phyloP scores from a whole-genome alignment of 1,284 basidiomycete genomes.

The Ceraceosorus guamensis region DNA sequence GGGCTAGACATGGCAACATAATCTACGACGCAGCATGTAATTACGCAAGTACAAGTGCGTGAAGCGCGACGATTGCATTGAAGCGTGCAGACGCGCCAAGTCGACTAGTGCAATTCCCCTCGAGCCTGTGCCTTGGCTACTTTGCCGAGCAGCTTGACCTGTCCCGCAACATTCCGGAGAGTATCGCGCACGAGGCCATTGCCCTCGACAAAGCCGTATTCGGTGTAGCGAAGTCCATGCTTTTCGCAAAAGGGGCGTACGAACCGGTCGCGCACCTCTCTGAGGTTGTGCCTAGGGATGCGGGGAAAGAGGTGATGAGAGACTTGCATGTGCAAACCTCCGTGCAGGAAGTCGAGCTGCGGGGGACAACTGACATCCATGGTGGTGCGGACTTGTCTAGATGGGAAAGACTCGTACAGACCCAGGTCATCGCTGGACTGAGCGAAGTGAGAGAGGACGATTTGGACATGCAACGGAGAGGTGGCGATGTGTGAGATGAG shows the following conservation, averaged over 20 bases:
- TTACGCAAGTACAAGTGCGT: too few species aligned
- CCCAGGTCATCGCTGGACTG: slow-evolving; percentile 90
- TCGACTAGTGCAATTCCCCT: slow-evolving; percentile 43
- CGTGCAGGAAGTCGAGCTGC: slow-evolving; percentile 80
- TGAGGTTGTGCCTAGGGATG: slow-evolving; percentile 85
- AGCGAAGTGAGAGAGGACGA: slow-evolving; percentile 94
- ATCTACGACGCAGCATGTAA: too few species aligned
- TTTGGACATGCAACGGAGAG: slow-evolving; percentile 81
- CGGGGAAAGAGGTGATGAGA: slow-evolving; percentile 96
- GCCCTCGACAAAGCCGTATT: slow-evolving; percentile 79
- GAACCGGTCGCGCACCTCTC: slow-evolving; percentile 63
- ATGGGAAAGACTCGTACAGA: slow-evolving; percentile 79
- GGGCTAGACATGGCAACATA: too few species aligned
- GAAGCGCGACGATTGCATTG: too few species aligned
- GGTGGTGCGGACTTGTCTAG: slow-evolving; percentile 89
- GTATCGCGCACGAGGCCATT: slow-evolving; percentile 72
- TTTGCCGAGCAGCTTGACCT: slow-evolving; percentile 58
- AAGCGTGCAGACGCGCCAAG: too few species aligned
- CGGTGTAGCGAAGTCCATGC: slow-evolving; percentile 61
- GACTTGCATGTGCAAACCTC: slow-evolving; percentile 87
- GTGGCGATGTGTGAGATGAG: slow-evolving; percentile 71
- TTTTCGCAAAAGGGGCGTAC: slow-evolving; percentile 70
- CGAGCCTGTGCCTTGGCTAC: slow-evolving; percentile 58
- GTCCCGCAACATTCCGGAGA: slow-evolving; percentile 70
- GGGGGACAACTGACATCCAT: slow-evolving; percentile 85